phyloP scores from a whole-genome alignment of 352 stramenopile genomes.

The Globisporangium splendens region DNA sequence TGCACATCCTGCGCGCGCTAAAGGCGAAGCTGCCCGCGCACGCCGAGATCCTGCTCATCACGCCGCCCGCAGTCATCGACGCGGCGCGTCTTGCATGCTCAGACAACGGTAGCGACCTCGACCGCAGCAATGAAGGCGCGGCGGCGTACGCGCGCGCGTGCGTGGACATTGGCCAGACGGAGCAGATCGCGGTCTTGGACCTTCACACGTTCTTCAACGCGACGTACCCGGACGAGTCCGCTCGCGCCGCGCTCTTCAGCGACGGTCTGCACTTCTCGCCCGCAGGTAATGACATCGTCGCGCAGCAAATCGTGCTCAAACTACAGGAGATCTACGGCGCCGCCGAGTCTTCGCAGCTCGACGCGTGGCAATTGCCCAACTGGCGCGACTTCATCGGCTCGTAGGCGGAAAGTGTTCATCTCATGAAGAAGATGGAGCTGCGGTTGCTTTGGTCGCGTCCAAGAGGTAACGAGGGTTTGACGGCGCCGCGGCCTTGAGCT shows the following conservation, averaged over 20 bases:
- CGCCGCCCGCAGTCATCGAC: conserved; percentile 38
- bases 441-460: conserved; percentile 17
- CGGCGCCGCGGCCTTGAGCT: conserved; percentile 39
- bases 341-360: conserved; percentile 6
- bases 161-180: conserved; percentile 21
- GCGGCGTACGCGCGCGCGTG: conserved; percentile 37
- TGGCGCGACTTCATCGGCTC: neutral
- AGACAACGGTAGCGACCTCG: conserved; percentile 13
- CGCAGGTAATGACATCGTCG: conserved; percentile 41
- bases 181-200: conserved; percentile 30
- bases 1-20: conserved; percentile 22
- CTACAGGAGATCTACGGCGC: conserved; percentile 21
- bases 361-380: conserved; percentile 7
- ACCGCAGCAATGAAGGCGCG: conserved; percentile 34
- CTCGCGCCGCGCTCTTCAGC: conserved; percentile 27
- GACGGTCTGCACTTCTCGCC: conserved; percentile 52
- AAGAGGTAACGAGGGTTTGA: conserved; percentile 40
- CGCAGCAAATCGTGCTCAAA: conserved; percentile 25
- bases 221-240: conserved; percentile 15
- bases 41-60: conserved; percentile 38
- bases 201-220: conserved; percentile 39
- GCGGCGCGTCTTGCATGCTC: conserved; percentile 12
- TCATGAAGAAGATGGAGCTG: neutral
- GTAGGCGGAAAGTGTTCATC: too few species aligned
- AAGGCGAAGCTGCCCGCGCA: conserved; percentile 16